Evolutionary conservation across 345 rosid genomes (phyloP).

Genomic region (Eucalyptus fibrosa): DNA sequence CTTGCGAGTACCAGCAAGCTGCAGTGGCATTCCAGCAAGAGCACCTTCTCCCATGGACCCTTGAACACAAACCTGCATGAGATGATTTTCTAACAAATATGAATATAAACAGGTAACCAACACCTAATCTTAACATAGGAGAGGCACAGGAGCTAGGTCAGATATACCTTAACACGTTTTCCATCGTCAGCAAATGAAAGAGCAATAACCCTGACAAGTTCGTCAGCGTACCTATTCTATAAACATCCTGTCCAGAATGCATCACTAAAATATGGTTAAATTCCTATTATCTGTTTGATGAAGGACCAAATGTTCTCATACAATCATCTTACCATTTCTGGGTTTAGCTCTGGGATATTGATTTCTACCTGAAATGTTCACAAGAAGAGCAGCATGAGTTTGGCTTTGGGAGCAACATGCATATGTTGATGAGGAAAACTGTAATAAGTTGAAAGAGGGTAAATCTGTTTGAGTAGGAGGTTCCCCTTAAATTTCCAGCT

Average conservation of each 20-base stretch:
- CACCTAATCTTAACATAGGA: neutral
- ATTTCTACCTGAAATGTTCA: conserved; percentile 62
- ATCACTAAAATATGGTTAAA: neutral
- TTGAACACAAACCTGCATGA: conserved; percentile 86
- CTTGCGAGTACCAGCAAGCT: conserved; percentile 81
- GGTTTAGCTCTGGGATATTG: conserved; percentile 87
- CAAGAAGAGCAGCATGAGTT: neutral
- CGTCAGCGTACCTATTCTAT: conserved; percentile 92
- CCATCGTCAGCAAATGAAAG: conserved; percentile 96
- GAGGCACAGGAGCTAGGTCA: neutral
- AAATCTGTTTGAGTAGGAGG: neutral
- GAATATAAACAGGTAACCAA: neutral
- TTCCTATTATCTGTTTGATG: neutral
- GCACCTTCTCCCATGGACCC: conserved; percentile 98
- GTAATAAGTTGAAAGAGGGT: neutral
- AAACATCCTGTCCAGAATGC: conserved; percentile 65
- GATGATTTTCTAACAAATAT: neutral
- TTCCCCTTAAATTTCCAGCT: neutral
- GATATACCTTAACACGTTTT: conserved; percentile 80
- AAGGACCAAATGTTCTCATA: neutral
- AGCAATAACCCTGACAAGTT: conserved; percentile 74
- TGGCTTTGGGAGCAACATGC: neutral
- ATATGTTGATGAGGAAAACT: neutral
- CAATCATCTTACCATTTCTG: conserved; percentile 65
- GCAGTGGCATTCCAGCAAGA: conserved; percentile 95